These are phyloP conservation scores for Cicer chorassanicum DNA, from an alignment of 306 rosid species.

Conservation along the genomic window DNA sequence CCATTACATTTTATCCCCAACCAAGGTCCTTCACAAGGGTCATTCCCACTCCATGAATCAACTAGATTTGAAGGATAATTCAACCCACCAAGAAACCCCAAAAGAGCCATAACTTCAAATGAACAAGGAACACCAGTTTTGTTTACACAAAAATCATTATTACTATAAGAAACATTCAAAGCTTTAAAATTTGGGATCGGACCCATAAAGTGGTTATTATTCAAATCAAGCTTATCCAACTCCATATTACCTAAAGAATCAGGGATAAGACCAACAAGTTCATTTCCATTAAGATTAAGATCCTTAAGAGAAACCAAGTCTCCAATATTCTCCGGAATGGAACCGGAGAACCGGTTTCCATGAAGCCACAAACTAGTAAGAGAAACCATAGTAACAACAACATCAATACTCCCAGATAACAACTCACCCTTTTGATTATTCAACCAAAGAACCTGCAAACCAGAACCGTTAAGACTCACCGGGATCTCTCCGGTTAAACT, in stretches of 20 bases:
- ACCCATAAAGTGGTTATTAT: constrained; percentile 85
- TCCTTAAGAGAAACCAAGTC: constrained; percentile 64
- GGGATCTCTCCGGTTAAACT: constrained; percentile 66
- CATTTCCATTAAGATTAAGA: constrained; percentile 76
- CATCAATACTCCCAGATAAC: constrained; percentile 66
- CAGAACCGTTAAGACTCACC: constrained; percentile 39
- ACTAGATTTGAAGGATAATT: constrained; percentile 69
- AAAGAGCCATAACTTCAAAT: constrained; percentile 72
- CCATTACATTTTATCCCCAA: constrained; percentile 70
- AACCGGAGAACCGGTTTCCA: constrained; percentile 77
- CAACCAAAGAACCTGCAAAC: constrained; percentile 70
- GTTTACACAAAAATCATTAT: constrained; percentile 65
- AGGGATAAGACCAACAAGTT: constrained; percentile 82
- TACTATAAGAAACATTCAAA: constrained; percentile 26
- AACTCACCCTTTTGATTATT: constrained; percentile 68
- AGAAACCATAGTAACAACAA: constrained; percentile 66
- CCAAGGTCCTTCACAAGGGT: constrained; percentile 74
- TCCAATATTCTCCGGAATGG: constrained; percentile 76
- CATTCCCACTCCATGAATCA: constrained; percentile 72
- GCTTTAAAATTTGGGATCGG: constrained; percentile 79
- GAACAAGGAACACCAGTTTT: constrained; percentile 60
- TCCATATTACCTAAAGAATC: constrained; percentile 60
- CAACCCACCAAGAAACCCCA: constrained; percentile 70
- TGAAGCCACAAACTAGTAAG: constrained; percentile 83
- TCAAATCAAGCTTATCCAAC: constrained; percentile 66